Conservation (phyloP, 2,329 filamentous ascomycete genomes). For the Colletotrichum magnum region DNA sequence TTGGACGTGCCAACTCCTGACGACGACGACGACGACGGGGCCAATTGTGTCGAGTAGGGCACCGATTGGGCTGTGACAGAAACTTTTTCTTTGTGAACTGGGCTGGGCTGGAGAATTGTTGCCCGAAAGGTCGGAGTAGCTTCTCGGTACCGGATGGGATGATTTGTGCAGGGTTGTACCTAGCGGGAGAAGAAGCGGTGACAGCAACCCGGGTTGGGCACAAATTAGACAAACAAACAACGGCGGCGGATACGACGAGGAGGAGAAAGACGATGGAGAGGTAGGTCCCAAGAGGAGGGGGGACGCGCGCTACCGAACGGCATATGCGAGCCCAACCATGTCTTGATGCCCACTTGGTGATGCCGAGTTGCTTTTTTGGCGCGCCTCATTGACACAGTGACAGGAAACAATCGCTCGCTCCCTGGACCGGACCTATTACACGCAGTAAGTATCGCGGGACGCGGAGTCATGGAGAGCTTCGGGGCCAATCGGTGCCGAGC, state of each 20-base stretch:
- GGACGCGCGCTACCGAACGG: slow-evolving; percentile 37
- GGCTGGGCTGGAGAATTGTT: slow-evolving; percentile 47
- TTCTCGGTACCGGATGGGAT: slow-evolving; percentile 46
- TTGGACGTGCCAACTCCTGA: slow-evolving; percentile 37
- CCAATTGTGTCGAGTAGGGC: slow-evolving; percentile 43
- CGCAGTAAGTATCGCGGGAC: not conserved
- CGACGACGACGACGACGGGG: slow-evolving; percentile 18
- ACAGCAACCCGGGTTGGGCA: slow-evolving; percentile 43
- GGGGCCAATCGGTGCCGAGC: slow-evolving; percentile 24
- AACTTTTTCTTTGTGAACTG: slow-evolving; percentile 35
- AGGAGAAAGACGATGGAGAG: slow-evolving; percentile 4
- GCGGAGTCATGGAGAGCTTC: not conserved
- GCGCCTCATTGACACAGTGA: slow-evolving; percentile 32
- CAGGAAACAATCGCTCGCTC: not conserved
- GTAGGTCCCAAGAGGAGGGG: slow-evolving; percentile 25
- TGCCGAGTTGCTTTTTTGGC: slow-evolving; percentile 34
- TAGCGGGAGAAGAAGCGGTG: slow-evolving; percentile 51
- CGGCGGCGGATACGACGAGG: slow-evolving; percentile 34
- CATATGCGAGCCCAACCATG: slow-evolving; percentile 42
- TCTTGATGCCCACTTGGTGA: slow-evolving; percentile 42
- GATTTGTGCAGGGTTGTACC: slow-evolving; percentile 51
- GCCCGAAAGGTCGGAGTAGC: slow-evolving; percentile 50
- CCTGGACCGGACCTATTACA: not conserved
- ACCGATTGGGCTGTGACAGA: slow-evolving; percentile 49
- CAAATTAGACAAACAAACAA: slow-evolving; percentile 40